Conservation (phyloP, 345 rosid species). For the Syzygium grande region DNA sequence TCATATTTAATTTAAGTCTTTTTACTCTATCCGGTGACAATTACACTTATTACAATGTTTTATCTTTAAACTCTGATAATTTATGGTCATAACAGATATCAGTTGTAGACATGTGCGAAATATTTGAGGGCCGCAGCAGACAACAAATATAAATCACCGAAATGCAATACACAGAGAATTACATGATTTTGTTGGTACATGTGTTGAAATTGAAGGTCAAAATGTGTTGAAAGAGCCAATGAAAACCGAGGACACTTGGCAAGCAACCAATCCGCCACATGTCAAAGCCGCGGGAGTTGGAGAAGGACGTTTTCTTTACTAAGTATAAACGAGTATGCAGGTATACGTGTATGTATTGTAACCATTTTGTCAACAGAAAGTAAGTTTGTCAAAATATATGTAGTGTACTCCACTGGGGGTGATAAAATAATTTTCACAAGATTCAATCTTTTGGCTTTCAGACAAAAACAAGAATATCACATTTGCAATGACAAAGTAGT, state of each 20-base stretch:
- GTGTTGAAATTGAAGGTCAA: not conserved
- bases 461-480: not conserved
- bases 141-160: not conserved
- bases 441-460: not conserved
- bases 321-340: not conserved
- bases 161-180: not conserved
- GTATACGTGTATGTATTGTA: not conserved
- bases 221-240: not conserved
- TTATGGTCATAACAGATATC: not conserved
- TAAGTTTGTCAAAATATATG: not conserved
- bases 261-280: fast-evolving
- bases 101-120: not conserved
- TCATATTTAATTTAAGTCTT: not conserved
- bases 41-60: not conserved
- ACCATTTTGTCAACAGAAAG: not conserved
- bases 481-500: not conserved
- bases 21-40: not conserved
- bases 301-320: not conserved
- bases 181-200: not conserved
- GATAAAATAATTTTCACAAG: not conserved
- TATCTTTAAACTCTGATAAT: not conserved
- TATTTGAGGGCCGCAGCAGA: not conserved
- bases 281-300: not conserved
- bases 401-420: not conserved
- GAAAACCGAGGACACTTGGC: not conserved